Evolutionary conservation across 306 rosid genomes (phyloP), one percentile per base, ranked within the genome.

Genomic region (Rosa lucieae): DNA sequence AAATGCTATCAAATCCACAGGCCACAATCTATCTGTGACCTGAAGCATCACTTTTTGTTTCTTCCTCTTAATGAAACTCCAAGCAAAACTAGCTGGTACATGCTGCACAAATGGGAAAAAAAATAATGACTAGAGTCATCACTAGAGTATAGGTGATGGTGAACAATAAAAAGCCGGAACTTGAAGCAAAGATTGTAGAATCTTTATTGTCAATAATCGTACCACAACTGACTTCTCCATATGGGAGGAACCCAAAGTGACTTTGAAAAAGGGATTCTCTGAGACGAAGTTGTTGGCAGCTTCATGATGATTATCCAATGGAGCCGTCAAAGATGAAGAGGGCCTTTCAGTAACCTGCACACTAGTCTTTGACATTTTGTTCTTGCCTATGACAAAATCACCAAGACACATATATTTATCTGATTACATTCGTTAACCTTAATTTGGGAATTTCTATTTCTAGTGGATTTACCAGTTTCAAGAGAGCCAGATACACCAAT

Each of bases 221-320:
- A 62, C 43, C 58, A 44, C n/a, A 18, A 9, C 32, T 58, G 10
- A 17, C 29, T 58, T 8, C 65, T 8, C 65, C 29, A 58, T 8
- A 9, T 59, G 53, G 6, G 23, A 13, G 11, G 35, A 32, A 39
- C 15, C 52, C 66, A 68, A 39, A 67, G 39, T 13, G 43, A 77
- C 74, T 49, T 40, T 48, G 72, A 77, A 67, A 21, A 39, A 67
- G 15, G 75, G 81, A 67, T 77, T 66, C 18, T 6, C 5, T 7
- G 68, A 37, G 29, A n/a, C 21, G 37, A 53, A 77, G 10, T 52
- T 6, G 52, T 46, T 40, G 42, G 74, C 75, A 39, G 81, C 81
- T 67, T 40, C 63, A 77, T 20, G 53, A 7, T 20, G 53, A 13
- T 58, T 58, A 58, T 53, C 7, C 6, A 8, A 23, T 18, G 23